A percentile compares a stretch with the other conserved stretches of the same genome.
phyloP scores from a whole-genome alignment of 2,329 filamentous ascomycete species.

The Alternaria sp. region DNA sequence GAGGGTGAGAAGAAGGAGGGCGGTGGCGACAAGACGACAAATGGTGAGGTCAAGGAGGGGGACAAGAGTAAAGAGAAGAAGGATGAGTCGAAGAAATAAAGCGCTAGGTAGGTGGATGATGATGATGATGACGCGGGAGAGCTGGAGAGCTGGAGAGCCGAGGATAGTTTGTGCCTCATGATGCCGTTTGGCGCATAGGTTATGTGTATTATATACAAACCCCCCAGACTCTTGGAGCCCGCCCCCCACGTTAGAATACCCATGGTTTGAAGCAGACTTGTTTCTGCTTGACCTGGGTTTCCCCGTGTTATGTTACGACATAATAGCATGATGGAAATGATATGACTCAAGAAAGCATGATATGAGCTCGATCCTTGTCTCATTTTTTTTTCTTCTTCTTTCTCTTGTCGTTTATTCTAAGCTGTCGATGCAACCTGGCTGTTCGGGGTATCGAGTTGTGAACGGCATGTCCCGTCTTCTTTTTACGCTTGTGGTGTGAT shows the following conservation, averaged over 20 bases:
- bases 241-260: no score
- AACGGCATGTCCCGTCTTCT: not conserved
- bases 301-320: constrained; percentile 17
- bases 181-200: no score
- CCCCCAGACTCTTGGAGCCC: no score
- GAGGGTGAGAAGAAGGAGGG: constrained; percentile 72
- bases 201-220: no score
- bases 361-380: not conserved
- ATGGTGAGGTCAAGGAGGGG: constrained; percentile 56
- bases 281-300: not conserved
- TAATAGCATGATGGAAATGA: constrained; percentile 40
- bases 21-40: constrained; percentile 60
- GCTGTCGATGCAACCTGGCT: no score
- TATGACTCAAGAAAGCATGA: constrained; percentile 24
- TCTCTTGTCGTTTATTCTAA: not conserved
- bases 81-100: constrained; percentile 64
- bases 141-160: constrained; percentile 56
- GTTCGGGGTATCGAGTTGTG: constrained; percentile 1
- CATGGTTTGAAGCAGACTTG: not conserved
- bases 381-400: no score
- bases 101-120: not conserved
- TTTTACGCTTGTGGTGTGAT: not conserved
- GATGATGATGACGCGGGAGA: no score
- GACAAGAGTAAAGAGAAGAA: constrained; percentile 68
- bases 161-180: constrained; percentile 2